phyloP scores from a whole-genome alignment of 345 rosid species.

The Diplotaxis tenuifolia region DNA sequence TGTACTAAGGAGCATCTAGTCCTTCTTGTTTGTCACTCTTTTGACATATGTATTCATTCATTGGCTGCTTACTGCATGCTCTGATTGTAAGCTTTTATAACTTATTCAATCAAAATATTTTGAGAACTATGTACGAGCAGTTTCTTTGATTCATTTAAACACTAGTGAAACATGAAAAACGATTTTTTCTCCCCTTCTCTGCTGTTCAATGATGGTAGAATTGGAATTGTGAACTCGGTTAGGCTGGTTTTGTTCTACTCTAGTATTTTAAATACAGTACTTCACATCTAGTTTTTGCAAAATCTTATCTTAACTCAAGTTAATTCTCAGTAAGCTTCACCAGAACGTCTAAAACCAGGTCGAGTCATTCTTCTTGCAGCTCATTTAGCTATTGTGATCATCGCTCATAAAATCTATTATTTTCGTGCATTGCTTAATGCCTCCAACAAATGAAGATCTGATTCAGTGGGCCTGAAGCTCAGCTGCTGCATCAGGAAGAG shows the following conservation, averaged over 20 bases:
- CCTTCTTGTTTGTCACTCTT: background rate
- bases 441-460: background rate
- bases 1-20: background rate
- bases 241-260: background rate
- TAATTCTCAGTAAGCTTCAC: background rate
- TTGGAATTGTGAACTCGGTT: background rate
- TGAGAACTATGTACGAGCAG: background rate
- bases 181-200: background rate
- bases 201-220: background rate
- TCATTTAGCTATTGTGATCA: conserved; percentile 5
- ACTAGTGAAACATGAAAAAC: too few relatives aligned
- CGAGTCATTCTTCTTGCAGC: background rate
- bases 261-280: too few relatives aligned
- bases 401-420: background rate
- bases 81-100: background rate
- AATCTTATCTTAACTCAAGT: background rate
- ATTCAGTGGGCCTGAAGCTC: too few relatives aligned
- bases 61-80: background rate
- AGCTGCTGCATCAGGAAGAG: too few relatives aligned
- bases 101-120: background rate
- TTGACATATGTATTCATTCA: background rate
- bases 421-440: background rate
- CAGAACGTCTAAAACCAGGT: background rate
- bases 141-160: background rate
- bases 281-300: background rate